phyloP scores from a whole-genome alignment of 148 eudicot species.

The Chenopodium berlandieri region DNA sequence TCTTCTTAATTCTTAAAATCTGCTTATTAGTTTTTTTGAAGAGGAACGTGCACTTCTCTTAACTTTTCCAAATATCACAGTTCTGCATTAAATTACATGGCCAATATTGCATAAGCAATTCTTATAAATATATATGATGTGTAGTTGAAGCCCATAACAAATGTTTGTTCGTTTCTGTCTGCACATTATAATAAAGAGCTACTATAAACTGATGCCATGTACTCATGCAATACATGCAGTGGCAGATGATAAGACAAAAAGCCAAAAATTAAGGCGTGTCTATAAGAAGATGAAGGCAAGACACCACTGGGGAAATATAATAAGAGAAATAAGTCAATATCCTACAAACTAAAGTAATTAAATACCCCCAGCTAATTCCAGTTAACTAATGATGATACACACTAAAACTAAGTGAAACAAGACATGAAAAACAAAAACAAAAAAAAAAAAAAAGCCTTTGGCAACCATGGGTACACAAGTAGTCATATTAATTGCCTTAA shows the following conservation, averaged over 20 bases:
- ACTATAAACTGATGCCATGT: not conserved
- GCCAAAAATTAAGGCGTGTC: not conserved
- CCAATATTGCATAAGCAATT: not conserved
- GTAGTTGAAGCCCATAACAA: not conserved
- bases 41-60: slow-evolving; percentile 17
- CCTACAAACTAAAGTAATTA: not conserved
- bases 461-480: not conserved
- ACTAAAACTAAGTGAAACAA: not conserved
- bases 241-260: not conserved
- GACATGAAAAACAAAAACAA: not conserved
- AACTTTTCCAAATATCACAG: slow-evolving; percentile 9
- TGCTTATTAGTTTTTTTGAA: slow-evolving; percentile 20
- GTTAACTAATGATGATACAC: not conserved
- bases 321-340: not conserved
- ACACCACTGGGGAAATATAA: not conserved
- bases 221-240: not conserved
- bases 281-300: not conserved
- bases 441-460: not conserved
- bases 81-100: slow-evolving; percentile 22
- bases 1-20: slow-evolving; percentile 15
- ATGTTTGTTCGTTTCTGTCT: not conserved
- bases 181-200: not conserved
- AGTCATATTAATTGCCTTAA: too few relatives aligned
- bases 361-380: not conserved
- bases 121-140: not conserved